Conservation (phyloP, 306 rosid genomes). For the Medicago ruthenica region DNA sequence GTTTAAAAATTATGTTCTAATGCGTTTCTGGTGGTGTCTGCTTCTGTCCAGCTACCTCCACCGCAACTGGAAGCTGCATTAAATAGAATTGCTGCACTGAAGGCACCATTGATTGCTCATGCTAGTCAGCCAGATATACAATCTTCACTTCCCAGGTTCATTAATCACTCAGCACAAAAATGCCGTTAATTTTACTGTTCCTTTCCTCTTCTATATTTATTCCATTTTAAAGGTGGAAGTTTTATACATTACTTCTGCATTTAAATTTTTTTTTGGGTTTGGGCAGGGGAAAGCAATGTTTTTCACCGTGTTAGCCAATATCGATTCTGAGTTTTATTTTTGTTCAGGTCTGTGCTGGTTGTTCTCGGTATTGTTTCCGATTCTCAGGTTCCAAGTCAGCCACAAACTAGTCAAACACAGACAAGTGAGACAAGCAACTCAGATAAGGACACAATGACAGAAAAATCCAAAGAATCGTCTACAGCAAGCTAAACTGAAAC, state of each 20-base stretch:
- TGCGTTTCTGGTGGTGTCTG: slow-evolving; percentile 36
- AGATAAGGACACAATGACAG: slow-evolving; percentile 62
- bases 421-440: slow-evolving; percentile 65
- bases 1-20: slow-evolving; percentile 19
- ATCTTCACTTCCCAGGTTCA: slow-evolving; percentile 91
- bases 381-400: slow-evolving; percentile 41
- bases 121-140: slow-evolving; percentile 78
- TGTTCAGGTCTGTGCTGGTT: slow-evolving; percentile 75
- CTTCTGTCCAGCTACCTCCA: slow-evolving; percentile 77
- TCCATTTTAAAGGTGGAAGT: slow-evolving; percentile 7
- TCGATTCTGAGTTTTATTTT: slow-evolving; percentile 26
- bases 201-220: slow-evolving; percentile 17
- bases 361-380: slow-evolving; percentile 77
- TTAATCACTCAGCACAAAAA: slow-evolving; percentile 29
- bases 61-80: slow-evolving; percentile 87
- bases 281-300: background rate
- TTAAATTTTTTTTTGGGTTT: background rate
- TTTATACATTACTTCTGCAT: background rate
- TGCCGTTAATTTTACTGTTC: slow-evolving; percentile 6
- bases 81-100: slow-evolving; percentile 72
- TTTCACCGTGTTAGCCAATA: slow-evolving; percentile 14
- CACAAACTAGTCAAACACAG: slow-evolving; percentile 48
- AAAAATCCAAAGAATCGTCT: slow-evolving; percentile 77
- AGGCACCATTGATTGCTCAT: slow-evolving; percentile 75
- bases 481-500: slow-evolving; percentile 53